These are phyloP conservation scores for Elsinoe batatas DNA, from an alignment of 2,329 filamentous ascomycete genomes.

Conservation along the genomic window DNA sequence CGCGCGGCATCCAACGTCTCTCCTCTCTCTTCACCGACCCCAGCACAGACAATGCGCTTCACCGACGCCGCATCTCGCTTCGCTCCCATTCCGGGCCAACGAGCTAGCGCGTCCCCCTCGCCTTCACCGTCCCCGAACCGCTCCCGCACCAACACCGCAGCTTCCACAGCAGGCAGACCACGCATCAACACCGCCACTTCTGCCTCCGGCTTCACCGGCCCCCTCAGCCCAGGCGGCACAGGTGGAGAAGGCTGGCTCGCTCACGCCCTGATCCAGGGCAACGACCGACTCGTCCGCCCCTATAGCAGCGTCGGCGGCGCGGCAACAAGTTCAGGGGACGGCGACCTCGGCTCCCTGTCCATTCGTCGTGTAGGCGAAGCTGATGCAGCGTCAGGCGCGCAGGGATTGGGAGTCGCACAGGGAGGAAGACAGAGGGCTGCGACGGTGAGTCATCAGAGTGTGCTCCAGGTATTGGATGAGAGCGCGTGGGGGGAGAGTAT, in stretches of 20 bases:
- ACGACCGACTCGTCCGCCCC: conserved; percentile 4
- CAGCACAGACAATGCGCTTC: conserved; percentile 5
- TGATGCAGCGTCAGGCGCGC: conserved; percentile 3
- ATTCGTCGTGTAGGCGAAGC: no score
- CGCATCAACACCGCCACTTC: background rate
- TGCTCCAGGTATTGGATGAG: conserved; percentile 76
- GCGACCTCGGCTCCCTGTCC: conserved; percentile 18
- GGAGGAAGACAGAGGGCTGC: conserved; percentile 48
- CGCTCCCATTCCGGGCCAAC: background rate
- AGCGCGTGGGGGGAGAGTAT: conserved; percentile 93
- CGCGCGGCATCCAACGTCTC: conserved; percentile 2
- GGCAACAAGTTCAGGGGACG: conserved; percentile 16
- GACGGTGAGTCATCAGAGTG: conserved; percentile 64
- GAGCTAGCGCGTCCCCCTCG: background rate
- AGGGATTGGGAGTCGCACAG: conserved; percentile 17
- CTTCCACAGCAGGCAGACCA: background rate
- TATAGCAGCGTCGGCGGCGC: conserved; percentile 21
- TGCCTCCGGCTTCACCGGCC: conserved; percentile 17
- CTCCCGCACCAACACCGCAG: conserved; percentile 1
- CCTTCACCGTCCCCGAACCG: background rate
- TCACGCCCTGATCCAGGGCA: conserved; percentile 3
- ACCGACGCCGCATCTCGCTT: conserved; percentile 2
- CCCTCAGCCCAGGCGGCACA: conserved; percentile 1
- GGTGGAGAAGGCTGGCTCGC: conserved; percentile 10
- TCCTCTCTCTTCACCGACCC: background rate